Conservation (phyloP, 1,284 basidiomycete species). For the Ganoderma sinense region DNA sequence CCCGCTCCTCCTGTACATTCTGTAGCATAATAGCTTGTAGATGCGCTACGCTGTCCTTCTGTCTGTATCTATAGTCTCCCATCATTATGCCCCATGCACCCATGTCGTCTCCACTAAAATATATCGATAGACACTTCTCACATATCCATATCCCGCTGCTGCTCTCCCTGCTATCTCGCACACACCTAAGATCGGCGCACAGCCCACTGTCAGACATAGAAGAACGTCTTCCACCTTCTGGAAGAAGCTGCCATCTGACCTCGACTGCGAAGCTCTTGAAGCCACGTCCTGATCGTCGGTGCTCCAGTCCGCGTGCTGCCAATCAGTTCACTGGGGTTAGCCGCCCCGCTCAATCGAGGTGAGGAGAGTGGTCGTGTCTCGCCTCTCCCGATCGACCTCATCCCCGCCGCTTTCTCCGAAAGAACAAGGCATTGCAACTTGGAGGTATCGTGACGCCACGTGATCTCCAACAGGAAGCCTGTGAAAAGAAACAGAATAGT, state of each 20-base stretch:
- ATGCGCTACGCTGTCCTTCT: not conserved
- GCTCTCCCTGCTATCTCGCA: not conserved
- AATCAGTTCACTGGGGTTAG: not conserved
- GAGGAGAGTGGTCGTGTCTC: not conserved
- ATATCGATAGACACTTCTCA: constrained; percentile 1
- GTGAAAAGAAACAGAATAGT: not conserved
- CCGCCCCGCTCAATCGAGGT: not conserved
- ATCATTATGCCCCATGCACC: not conserved
- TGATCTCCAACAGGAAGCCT: not conserved
- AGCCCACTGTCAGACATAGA: not conserved
- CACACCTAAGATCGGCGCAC: not conserved
- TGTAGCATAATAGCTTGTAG: constrained; percentile 13
- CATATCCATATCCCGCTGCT: not conserved
- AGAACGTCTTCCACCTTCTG: not conserved
- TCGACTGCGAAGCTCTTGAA: not conserved
- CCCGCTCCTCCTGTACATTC: not conserved
- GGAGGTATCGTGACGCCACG: not conserved
- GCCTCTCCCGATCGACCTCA: not conserved
- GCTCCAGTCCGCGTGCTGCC: not conserved
- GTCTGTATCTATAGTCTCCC: not conserved
- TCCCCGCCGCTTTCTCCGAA: not conserved
- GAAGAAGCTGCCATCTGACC: not conserved
- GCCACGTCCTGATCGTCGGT: not conserved
- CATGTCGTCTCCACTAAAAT: not conserved
- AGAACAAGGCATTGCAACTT: not conserved